These are phyloP conservation scores for Debaryomycetaceae sp. DNA, from an alignment of 1,139 yeast species.

Conservation along the genomic window DNA sequence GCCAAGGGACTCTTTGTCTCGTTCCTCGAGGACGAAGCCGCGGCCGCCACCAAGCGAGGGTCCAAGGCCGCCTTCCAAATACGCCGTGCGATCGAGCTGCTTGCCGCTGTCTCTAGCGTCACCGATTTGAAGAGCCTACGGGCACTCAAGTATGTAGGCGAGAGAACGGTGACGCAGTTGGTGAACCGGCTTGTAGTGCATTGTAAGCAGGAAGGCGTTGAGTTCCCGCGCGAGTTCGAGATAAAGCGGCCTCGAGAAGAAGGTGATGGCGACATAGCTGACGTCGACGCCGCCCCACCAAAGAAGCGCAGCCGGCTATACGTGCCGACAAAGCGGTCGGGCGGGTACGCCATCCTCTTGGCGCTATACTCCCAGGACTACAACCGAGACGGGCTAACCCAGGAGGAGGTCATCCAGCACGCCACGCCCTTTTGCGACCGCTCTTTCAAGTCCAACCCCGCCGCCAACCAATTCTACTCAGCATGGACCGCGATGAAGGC, in stretches of 20 bases:
- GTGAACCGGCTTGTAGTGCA: constrained; percentile 36
- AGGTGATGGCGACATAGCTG: not conserved
- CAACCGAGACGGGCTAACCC: constrained; percentile 49
- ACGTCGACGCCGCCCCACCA: constrained; percentile 9
- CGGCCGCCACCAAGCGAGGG: constrained; percentile 36
- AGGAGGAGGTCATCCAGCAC: constrained; percentile 50
- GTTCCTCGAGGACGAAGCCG: constrained; percentile 53
- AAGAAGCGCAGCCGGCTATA: constrained; percentile 41
- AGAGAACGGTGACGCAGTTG: constrained; percentile 50
- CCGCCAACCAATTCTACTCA: constrained; percentile 60
- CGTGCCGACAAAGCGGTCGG: constrained; percentile 75
- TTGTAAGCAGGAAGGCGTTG: constrained; percentile 40
- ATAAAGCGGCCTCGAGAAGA: no score
- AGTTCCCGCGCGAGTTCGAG: constrained; percentile 36
- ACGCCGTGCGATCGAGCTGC: constrained; percentile 43
- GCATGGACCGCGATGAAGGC: constrained; percentile 78
- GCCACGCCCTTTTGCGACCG: constrained; percentile 64
- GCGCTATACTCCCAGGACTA: constrained; percentile 56
- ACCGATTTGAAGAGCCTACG: constrained; percentile 47
- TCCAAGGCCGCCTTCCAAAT: constrained; percentile 43
- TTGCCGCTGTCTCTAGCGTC: constrained; percentile 38
- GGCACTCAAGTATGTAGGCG: constrained; percentile 56
- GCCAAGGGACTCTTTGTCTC: constrained; percentile 36
- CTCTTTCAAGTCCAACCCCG: constrained; percentile 61
- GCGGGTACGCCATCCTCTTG: constrained; percentile 80